Percentiles rank a stretch among this genome's conserved stretches.
Evolutionary conservation across 208 protist species (phyloP).

Genomic region (Trichomonas vaginalis): DNA sequence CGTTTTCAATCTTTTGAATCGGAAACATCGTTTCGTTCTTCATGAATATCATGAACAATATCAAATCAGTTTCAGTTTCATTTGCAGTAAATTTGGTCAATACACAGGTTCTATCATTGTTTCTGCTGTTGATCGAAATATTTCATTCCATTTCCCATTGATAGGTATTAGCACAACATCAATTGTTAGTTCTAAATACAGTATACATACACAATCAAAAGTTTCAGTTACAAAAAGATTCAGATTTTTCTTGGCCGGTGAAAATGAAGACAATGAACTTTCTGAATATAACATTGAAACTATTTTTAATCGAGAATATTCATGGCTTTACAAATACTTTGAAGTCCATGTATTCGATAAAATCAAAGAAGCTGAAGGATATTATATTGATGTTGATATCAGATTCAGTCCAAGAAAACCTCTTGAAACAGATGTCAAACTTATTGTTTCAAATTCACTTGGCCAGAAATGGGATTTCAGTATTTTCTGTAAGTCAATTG

Average conservation of each 20-base stretch:
- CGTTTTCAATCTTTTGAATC: neutral
- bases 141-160: neutral
- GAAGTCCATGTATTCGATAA: neutral
- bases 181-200: neutral
- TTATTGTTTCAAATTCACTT: neutral
- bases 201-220: neutral
- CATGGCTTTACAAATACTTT: neutral
- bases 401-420: neutral
- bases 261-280: neutral
- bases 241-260: neutral
- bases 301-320: neutral
- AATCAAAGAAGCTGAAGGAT: no score
- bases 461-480: neutral
- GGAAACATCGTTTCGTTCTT: neutral
- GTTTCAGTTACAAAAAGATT: neutral
- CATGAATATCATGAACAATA: neutral
- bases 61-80: neutral
- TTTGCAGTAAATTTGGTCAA: neutral
- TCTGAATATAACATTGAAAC: neutral
- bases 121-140: neutral
- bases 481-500: neutral
- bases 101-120: neutral
- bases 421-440: neutral
- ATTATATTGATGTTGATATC: neutral
- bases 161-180: neutral